Evolutionary conservation across 2,329 filamentous ascomycete genomes (phyloP), one percentile per base, ranked within the genome.

Genomic region (Colletotrichum scovillei): DNA sequence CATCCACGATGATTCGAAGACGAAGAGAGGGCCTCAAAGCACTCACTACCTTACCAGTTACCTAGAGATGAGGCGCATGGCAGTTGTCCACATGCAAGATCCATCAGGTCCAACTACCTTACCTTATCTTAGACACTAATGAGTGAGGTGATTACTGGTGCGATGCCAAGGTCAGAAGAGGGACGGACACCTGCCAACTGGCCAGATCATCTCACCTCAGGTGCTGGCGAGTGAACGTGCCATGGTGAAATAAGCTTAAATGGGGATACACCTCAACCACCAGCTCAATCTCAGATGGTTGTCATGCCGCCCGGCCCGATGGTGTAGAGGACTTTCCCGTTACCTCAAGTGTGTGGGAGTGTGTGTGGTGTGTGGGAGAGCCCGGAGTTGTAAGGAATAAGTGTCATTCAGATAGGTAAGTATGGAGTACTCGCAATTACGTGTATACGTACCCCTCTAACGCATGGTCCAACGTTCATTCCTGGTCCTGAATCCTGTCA

Each of bases 171-270:
- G 42, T 9, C 8, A 30, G 8, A n/a, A 49, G 7, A 49, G 16
- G 42, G 42, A 16, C 38, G 38, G 16, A 28, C 69, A 9, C 38
- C 12, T 46, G 32, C 32, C 58, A 63, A 69, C 59, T 69, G 53
- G 69, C 46, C 69, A 64, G 69, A 59, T 46, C 66, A 53, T 69
- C 53, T 64, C 66, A 53, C 64, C 53, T 64, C n/a, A 64, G 59
- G 53, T 64, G 55, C 60, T 57, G 42, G 53, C 56, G 55, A 70
- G 30, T 28, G n/a, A 63, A 53, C 16, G 26, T 22, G 46, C 26
- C 46, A 52, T 30, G 58, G 59, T 49, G 55, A 73, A 70, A 55
- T 70, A 73, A 73, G 70, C 70, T 73, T 73, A 73, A 70, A 73
- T 30, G 53, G 70, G 46, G 30, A 59, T 69, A 63, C 65, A 42